A percentile compares a stretch with the other conserved stretches of the same genome.
Conservation (phyloP, 2,329 filamentous ascomycete species). For the Colletotrichum kahawae region DNA sequence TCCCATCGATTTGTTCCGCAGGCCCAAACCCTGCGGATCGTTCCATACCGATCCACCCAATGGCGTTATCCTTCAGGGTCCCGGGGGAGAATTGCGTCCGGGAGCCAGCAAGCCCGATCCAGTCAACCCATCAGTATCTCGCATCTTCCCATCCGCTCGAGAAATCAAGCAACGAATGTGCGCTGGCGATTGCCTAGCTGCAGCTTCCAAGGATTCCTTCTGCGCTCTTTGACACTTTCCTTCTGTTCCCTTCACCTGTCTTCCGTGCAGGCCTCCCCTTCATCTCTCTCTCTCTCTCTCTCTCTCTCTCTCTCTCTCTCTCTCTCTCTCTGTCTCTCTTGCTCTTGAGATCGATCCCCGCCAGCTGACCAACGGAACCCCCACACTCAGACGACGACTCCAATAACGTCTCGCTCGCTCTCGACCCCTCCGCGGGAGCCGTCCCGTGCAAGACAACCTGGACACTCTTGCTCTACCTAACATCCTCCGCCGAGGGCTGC, state of each 20-base stretch:
- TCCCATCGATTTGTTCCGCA: not conserved
- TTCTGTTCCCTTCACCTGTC: slow-evolving; percentile 5
- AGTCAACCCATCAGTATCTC: slow-evolving; percentile 7
- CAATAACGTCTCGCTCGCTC: slow-evolving; percentile 61
- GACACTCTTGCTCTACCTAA: slow-evolving; percentile 89
- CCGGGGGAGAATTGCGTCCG: not conserved
- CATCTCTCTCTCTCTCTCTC: not conserved
- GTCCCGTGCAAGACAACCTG: slow-evolving; percentile 75
- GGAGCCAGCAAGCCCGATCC: slow-evolving; percentile 6
- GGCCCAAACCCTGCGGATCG: slow-evolving; percentile 12
- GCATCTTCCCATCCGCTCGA: not conserved
- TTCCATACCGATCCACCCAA: slow-evolving; percentile 1
- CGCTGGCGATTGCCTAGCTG: not conserved
- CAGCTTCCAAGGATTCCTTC: not conserved
- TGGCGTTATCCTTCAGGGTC: slow-evolving; percentile 1
- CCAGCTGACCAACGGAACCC: slow-evolving; percentile 6
- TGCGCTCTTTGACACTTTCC: not conserved
- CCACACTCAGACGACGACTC: slow-evolving; percentile 77
- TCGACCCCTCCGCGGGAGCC: slow-evolving; percentile 37
- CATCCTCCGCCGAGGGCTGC: slow-evolving; percentile 65
- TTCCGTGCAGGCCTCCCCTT: slow-evolving; percentile 14
- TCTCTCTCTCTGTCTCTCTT: too few relatives aligned
- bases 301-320: not conserved
- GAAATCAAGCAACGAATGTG: not conserved
- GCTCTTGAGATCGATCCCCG: not conserved